Conservation (phyloP, 73 alveolate genomes). For the Symbiodinium pilosum region DNA sequence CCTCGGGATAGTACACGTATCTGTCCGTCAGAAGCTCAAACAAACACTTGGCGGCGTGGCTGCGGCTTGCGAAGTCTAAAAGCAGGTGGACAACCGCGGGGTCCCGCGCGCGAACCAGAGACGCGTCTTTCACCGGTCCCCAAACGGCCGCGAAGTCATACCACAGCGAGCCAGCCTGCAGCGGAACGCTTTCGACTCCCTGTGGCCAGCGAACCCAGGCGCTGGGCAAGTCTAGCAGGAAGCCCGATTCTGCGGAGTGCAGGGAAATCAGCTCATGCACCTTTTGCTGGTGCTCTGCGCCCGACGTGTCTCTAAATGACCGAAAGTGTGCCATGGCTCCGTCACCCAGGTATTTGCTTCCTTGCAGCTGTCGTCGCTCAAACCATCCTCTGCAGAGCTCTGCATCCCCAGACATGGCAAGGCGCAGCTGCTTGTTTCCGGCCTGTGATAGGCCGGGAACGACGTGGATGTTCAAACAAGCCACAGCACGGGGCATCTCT, state of each 20-base stretch:
- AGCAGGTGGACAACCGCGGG: neutral
- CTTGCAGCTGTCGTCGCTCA: neutral
- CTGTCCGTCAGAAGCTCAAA: conserved; percentile 54
- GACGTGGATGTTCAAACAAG: conserved; percentile 4
- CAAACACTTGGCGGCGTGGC: neutral
- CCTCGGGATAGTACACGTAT: conserved; percentile 34
- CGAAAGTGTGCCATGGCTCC: neutral
- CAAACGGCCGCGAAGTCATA: neutral
- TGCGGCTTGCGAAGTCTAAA: neutral
- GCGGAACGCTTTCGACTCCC: neutral
- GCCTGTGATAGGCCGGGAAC: neutral
- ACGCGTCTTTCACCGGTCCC: conserved; percentile 12
- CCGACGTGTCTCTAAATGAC: neutral
- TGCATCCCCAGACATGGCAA: neutral
- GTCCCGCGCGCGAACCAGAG: neutral
- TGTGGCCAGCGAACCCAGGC: neutral
- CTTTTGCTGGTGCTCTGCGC: neutral
- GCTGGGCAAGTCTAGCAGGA: conserved; percentile 5
- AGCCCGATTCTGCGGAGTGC: neutral
- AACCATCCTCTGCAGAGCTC: neutral
- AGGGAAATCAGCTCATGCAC: neutral
- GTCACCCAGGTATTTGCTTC: neutral
- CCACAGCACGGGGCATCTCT: neutral
- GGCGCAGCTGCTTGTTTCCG: conserved; percentile 1
- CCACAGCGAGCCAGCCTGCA: neutral